Evolutionary conservation across 129 eudicot species (phyloP).

Genomic region (Helichrysum umbraculigerum): DNA sequence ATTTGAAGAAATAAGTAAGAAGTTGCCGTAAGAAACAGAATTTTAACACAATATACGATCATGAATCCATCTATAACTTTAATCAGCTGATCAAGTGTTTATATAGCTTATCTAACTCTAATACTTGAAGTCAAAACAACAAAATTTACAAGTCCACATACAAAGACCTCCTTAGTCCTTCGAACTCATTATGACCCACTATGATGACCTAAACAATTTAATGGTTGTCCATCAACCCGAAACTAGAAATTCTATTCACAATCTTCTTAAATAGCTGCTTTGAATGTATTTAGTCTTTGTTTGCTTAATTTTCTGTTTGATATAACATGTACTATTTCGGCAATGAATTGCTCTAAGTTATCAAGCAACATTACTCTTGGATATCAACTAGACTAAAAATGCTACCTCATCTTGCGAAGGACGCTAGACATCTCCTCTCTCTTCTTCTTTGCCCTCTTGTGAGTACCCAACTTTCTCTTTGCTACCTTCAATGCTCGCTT

Average conservation of each 20-base stretch:
- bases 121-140: neutral
- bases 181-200: neutral
- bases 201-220: too few relatives aligned
- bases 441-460: slow-evolving; percentile 37
- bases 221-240: too few relatives aligned
- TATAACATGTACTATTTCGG: neutral
- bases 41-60: neutral
- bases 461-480: slow-evolving; percentile 35
- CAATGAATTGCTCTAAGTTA: neutral
- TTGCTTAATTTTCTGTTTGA: neutral
- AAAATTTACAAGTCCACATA: neutral
- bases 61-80: neutral
- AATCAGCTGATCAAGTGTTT: neutral
- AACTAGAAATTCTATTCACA: too few relatives aligned
- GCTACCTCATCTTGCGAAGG: slow-evolving; percentile 9
- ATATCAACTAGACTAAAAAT: neutral
- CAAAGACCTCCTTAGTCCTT: neutral
- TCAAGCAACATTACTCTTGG: too few relatives aligned
- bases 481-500: slow-evolving; percentile 33
- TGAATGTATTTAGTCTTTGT: neutral
- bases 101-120: neutral
- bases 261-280: neutral
- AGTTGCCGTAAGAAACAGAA: too few relatives aligned
- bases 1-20: too few relatives aligned
- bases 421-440: slow-evolving; percentile 31